Conservation (phyloP, 352 stramenopile species). For the Phytophthora capsici region DNA sequence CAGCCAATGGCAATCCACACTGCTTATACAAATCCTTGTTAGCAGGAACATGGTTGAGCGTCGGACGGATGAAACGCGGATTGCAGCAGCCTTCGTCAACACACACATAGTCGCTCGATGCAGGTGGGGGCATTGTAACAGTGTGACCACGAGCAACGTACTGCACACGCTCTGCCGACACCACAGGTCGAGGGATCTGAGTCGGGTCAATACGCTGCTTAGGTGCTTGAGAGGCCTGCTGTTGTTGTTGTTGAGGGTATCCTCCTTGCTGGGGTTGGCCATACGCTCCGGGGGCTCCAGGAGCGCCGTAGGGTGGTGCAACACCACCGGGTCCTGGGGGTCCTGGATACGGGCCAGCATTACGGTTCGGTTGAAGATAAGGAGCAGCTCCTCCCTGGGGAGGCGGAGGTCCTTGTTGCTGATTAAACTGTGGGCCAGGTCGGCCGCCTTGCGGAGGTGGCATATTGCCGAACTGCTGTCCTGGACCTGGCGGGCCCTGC, state of each 20-base stretch:
- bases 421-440: slow-evolving; percentile 28
- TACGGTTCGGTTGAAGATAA: slow-evolving; percentile 42
- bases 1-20: slow-evolving; percentile 78
- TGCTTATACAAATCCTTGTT: slow-evolving; percentile 82
- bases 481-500: not conserved
- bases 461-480: slow-evolving; percentile 24
- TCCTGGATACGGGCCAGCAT: slow-evolving; percentile 40
- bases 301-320: slow-evolving; percentile 30
- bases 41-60: slow-evolving; percentile 82
- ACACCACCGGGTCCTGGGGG: slow-evolving; percentile 18
- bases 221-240: slow-evolving; percentile 46
- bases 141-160: slow-evolving; percentile 85
- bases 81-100: slow-evolving; percentile 89
- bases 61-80: slow-evolving; percentile 90
- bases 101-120: slow-evolving; percentile 83
- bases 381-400: slow-evolving; percentile 34
- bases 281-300: slow-evolving; percentile 25
- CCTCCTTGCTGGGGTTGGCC: slow-evolving; percentile 40
- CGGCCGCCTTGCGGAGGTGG: slow-evolving; percentile 20
- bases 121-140: slow-evolving; percentile 79
- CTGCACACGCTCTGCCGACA: slow-evolving; percentile 67
- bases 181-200: slow-evolving; percentile 85
- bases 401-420: slow-evolving; percentile 29
- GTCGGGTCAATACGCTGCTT: slow-evolving; percentile 89
- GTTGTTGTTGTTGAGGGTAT: slow-evolving; percentile 40